These are phyloP conservation scores for Sclerotinia minor DNA, from an alignment of 2,329 filamentous ascomycete species.

Conservation along the genomic window DNA sequence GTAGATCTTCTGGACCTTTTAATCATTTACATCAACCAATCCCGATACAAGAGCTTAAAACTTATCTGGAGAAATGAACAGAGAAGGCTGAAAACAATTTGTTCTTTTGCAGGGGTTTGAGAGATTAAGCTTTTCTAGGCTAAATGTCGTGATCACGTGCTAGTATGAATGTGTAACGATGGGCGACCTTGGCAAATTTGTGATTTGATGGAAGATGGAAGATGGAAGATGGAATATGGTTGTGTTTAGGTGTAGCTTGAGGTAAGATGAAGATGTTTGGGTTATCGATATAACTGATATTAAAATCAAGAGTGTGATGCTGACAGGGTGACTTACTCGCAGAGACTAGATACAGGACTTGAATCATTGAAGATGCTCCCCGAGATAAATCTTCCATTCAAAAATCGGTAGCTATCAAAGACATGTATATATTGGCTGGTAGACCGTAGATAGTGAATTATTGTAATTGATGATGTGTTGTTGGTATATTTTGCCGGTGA, in stretches of 20 bases:
- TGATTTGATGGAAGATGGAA: background rate
- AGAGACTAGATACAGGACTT: background rate
- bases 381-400: background rate
- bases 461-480: background rate
- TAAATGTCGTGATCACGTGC: background rate
- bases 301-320: background rate
- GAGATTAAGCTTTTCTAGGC: conserved; percentile 15
- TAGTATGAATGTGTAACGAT: background rate
- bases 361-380: background rate
- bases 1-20: conserved; percentile 11
- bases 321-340: background rate
- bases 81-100: conserved; percentile 13
- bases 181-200: background rate
- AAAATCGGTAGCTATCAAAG: background rate
- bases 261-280: no score
- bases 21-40: conserved; percentile 4
- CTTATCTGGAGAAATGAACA: conserved; percentile 19
- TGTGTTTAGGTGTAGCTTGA: background rate
- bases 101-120: conserved; percentile 16
- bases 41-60: conserved; percentile 24
- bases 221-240: background rate
- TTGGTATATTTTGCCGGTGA: background rate
- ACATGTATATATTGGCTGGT: background rate
- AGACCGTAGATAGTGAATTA: background rate
- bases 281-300: background rate